Evolutionary conservation across 1,139 yeast species (phyloP).

Genomic region (Taphrina deformans): DNA sequence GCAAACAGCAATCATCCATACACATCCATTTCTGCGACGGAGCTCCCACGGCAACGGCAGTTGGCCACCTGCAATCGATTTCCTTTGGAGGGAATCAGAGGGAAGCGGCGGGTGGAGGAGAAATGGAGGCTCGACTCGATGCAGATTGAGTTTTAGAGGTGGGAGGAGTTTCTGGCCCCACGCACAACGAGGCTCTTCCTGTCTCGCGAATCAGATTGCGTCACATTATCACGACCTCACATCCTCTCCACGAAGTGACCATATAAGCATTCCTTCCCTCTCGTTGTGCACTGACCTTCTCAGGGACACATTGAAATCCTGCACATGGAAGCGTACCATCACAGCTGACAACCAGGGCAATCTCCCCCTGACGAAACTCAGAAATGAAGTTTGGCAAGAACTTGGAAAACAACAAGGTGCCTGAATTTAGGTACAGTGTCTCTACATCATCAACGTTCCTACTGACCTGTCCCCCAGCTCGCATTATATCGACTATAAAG

Average conservation of each 20-base stretch:
- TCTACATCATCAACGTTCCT: too few relatives aligned
- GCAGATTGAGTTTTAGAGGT: too few relatives aligned
- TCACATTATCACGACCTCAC: not conserved
- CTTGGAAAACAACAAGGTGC: slow-evolving; percentile 26
- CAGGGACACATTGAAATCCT: too few relatives aligned
- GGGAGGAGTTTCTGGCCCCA: not conserved
- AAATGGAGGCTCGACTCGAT: too few relatives aligned
- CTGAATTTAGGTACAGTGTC: slow-evolving; percentile 11
- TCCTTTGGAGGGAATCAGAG: too few relatives aligned
- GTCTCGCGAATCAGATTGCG: not conserved
- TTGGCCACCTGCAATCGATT: too few relatives aligned
- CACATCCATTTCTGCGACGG: too few relatives aligned
- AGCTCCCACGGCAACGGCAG: too few relatives aligned
- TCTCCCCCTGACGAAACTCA: not conserved
- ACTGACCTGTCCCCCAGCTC: too few relatives aligned
- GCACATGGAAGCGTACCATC: not conserved
- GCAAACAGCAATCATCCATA: too few relatives aligned
- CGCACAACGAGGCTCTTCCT: not conserved
- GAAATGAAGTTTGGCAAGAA: slow-evolving; percentile 31
- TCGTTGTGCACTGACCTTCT: too few relatives aligned
- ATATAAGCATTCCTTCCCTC: not conserved
- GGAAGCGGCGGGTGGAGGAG: too few relatives aligned
- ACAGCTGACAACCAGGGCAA: not conserved
- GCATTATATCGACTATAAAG: slow-evolving; percentile 81
- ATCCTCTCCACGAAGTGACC: not conserved